A percentile compares a stretch with the other conserved stretches of the same genome.
These are phyloP conservation scores for Phytophthora nicotianae DNA, from an alignment of 352 stramenopile species.

Conservation along the genomic window DNA sequence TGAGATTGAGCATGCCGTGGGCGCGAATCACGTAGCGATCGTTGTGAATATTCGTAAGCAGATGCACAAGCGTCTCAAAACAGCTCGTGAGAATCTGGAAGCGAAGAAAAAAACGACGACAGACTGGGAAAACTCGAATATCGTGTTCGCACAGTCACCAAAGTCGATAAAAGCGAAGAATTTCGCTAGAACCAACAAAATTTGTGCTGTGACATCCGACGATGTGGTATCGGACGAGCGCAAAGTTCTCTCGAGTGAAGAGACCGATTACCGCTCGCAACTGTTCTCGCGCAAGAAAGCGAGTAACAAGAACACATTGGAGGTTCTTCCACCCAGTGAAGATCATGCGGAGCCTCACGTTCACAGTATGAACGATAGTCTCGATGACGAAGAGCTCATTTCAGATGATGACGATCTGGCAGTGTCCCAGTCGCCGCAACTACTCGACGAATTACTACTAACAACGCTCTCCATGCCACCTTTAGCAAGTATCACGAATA, in stretches of 20 bases:
- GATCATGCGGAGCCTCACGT: conserved; percentile 4
- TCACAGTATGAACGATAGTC: conserved; percentile 12
- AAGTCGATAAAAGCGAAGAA: conserved; percentile 21
- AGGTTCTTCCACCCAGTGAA: conserved; percentile 16
- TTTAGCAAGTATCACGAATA: conserved; percentile 27
- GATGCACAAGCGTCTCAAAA: conserved; percentile 68
- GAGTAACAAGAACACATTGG: conserved; percentile 42
- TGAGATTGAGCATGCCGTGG: conserved; percentile 76
- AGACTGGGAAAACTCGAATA: conserved; percentile 20
- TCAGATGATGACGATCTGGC: conserved; percentile 67
- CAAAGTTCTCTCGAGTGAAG: conserved; percentile 61
- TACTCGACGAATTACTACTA: conserved; percentile 74
- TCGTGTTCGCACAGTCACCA: conserved; percentile 14
- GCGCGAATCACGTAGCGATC: conserved; percentile 57
- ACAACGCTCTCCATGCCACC: conserved; percentile 79
- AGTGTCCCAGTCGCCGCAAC: conserved; percentile 64
- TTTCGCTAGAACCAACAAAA: conserved; percentile 33
- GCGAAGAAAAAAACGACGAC: conserved; percentile 6
- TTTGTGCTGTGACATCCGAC: conserved; percentile 28
- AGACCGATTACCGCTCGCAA: conserved; percentile 66
- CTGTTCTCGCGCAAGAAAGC: conserved; percentile 73
- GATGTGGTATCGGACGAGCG: conserved; percentile 14
- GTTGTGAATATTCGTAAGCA: conserved; percentile 76
- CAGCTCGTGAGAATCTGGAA: conserved; percentile 37
- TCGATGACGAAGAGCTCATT: conserved; percentile 45